phyloP scores from a whole-genome alignment of 83 land plant species.

The Picea abies region DNA sequence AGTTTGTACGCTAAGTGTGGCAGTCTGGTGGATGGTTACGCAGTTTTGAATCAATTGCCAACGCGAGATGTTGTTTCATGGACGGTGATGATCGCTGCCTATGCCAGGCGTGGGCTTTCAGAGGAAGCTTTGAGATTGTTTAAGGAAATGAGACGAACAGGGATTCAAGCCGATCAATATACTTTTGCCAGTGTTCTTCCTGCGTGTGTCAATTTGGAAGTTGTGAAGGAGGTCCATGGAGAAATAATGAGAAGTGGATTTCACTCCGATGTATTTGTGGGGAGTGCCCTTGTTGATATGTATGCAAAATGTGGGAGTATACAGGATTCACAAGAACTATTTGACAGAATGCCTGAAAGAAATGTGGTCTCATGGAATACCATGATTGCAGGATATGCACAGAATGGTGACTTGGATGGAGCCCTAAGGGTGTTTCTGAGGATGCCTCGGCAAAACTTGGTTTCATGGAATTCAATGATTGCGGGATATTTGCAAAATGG shows the following conservation, averaged over 20 bases:
- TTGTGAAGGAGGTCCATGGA: slow-evolving; percentile 43
- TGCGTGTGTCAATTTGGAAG: slow-evolving; percentile 23
- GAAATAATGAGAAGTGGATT: slow-evolving; percentile 32
- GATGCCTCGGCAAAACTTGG: slow-evolving; percentile 27
- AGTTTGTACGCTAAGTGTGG: slow-evolving; percentile 6
- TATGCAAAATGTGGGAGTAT: slow-evolving; percentile 28
- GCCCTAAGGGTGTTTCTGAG: slow-evolving; percentile 41
- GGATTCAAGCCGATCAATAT: slow-evolving; percentile 33
- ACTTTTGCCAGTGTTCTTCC: slow-evolving; percentile 40
- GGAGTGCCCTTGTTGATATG: slow-evolving; percentile 23
- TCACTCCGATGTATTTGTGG: slow-evolving; percentile 28
- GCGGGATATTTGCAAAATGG: slow-evolving; percentile 5
- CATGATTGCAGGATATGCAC: slow-evolving; percentile 56
- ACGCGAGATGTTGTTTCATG: slow-evolving; percentile 22
- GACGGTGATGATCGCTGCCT: slow-evolving; percentile 45
- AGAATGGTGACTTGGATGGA: slow-evolving; percentile 38
- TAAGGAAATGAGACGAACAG: slow-evolving; percentile 26
- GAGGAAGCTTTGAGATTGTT: slow-evolving; percentile 28
- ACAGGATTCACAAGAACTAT: slow-evolving; percentile 19
- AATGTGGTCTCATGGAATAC: slow-evolving; percentile 78
- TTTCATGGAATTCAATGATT: slow-evolving; percentile 12
- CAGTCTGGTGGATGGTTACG: slow-evolving; percentile 3
- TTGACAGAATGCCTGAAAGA: slow-evolving; percentile 40
- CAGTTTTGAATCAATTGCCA: slow-evolving; percentile 26
- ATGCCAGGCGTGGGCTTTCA: slow-evolving; percentile 22